Base-by-base conservation (phyloP, 495 filamentous ascomycete species). In the Amniculicola lignicola region DNA sequence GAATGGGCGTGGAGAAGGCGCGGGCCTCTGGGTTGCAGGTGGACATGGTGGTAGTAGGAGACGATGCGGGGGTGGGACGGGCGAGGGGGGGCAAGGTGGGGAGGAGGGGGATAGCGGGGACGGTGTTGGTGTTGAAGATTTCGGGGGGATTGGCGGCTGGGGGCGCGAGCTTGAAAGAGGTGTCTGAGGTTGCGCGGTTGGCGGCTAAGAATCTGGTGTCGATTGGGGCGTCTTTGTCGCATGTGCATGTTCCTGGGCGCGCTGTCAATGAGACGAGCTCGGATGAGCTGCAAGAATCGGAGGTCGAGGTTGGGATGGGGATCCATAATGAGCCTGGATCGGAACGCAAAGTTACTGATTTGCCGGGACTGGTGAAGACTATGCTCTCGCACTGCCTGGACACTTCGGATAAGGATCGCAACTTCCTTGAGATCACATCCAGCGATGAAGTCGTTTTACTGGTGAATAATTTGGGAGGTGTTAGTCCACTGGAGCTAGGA, bases 301-400 rank as follows among this genome's bases (percentile, higher is more conserved):
- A 97, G 74, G 83, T 95, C 18, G 93, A 98, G 74, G 78, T 98
- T 61, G 93, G 93, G 6, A 98, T 97, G 93, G 93, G 93, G 10
- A 96, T 97, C 69, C 93, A 98, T 70, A 98, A 98, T 67, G 93
- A 98, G 71, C 81, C 88, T 0, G 93, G 93, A 1, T 91, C 83
- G 12, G 87, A 84, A 63, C 78, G 86, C 39, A 86, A 83, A 55
- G 72, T 70, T 18, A 76, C 83, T 3, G 77, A 82, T 57, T 74
- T 97, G 18, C 77, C 80, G 1, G 80, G 82, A 57, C 73, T 95
- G 43, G 86, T 96, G 38, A 71, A 75, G 55, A 85, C 72, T 37
- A 93, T 98, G 88, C 76, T 98, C 23, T 71, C 70, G 47, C 88
- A 95, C 67, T 73, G 97, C 57, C 77, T 98, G 46, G 87, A 94